Conservation (phyloP, 2,329 filamentous ascomycete genomes). For the Hypoxylon sp. region DNA sequence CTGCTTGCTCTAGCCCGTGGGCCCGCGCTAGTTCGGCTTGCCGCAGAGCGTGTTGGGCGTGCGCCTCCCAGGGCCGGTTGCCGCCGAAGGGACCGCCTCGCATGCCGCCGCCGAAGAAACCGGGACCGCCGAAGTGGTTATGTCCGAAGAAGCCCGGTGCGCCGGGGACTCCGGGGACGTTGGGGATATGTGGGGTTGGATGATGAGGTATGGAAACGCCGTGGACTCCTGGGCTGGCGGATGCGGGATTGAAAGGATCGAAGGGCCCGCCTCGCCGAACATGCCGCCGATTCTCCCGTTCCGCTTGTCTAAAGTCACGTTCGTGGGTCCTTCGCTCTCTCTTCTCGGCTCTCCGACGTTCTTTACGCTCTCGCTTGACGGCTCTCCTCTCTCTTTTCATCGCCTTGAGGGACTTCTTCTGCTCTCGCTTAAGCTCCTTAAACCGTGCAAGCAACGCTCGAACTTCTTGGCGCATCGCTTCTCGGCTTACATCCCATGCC, state of each 20-base stretch:
- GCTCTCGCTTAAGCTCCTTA: conserved; percentile 60
- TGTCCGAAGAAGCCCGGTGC: conserved; percentile 6
- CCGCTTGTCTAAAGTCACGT: conserved; percentile 18
- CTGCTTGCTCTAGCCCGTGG: conserved; percentile 3
- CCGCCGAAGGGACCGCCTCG: conserved; percentile 18
- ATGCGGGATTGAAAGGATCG: background rate
- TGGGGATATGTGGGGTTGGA: background rate
- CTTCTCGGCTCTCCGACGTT: conserved; percentile 46
- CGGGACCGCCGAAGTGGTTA: conserved; percentile 14
- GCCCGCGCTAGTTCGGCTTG: conserved; percentile 14
- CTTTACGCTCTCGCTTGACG: conserved; percentile 52
- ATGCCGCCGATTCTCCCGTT: conserved; percentile 16
- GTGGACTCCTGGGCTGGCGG: background rate
- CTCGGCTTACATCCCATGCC: conserved; percentile 15
- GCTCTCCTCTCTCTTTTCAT: conserved; percentile 53
- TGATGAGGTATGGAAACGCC: background rate
- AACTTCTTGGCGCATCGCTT: conserved; percentile 51
- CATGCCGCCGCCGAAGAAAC: conserved; percentile 19
- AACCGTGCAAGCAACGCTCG: conserved; percentile 61
- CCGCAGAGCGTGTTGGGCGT: conserved; percentile 20
- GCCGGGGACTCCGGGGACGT: background rate
- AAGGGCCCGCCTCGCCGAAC: background rate
- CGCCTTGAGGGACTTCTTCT: conserved; percentile 55
- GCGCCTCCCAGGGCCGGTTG: conserved; percentile 26
- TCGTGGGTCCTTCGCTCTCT: conserved; percentile 51